phyloP scores from a whole-genome alignment of 1,284 basidiomycete genomes.

The Sanghuangporus baumii region DNA sequence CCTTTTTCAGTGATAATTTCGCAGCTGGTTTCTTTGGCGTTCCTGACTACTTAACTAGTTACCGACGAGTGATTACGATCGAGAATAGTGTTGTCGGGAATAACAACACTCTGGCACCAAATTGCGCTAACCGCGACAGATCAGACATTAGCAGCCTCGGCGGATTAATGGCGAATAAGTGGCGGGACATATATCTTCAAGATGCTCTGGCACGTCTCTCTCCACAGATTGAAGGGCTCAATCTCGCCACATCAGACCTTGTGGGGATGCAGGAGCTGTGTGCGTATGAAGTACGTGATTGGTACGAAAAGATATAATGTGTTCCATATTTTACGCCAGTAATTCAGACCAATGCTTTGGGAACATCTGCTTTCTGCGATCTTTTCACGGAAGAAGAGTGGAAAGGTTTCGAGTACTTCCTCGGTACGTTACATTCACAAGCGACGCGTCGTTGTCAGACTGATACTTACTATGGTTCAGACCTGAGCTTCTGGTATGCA shows the following conservation, averaged over 20 bases:
- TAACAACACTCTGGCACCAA: constrained; percentile 52
- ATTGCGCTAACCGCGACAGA: constrained; percentile 38
- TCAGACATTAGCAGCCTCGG: constrained; percentile 29
- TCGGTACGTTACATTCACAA: constrained; percentile 54
- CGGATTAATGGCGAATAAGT: constrained; percentile 39
- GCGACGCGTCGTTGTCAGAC: not conserved
- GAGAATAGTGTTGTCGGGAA: constrained; percentile 49
- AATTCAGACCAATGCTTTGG: constrained; percentile 55
- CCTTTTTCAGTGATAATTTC: constrained; percentile 38
- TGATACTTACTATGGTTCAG: constrained; percentile 27
- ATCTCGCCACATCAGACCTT: constrained; percentile 52
- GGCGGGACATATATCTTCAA: constrained; percentile 51
- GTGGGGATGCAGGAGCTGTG: constrained; percentile 46
- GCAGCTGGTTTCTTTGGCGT: constrained; percentile 59
- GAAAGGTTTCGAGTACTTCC: constrained; percentile 58
- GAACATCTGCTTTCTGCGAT: constrained; percentile 69
- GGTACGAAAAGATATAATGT: constrained; percentile 46
- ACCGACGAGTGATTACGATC: constrained; percentile 47
- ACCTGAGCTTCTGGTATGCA: constrained; percentile 45
- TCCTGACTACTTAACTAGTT: constrained; percentile 38
- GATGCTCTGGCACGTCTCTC: constrained; percentile 62
- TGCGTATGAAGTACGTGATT: constrained; percentile 45
- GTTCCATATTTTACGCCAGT: constrained; percentile 26
- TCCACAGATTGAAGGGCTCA: constrained; percentile 51
- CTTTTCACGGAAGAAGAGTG: constrained; percentile 60